phyloP scores from a whole-genome alignment of 352 stramenopile genomes.

The Globisporangium abappressorium region DNA sequence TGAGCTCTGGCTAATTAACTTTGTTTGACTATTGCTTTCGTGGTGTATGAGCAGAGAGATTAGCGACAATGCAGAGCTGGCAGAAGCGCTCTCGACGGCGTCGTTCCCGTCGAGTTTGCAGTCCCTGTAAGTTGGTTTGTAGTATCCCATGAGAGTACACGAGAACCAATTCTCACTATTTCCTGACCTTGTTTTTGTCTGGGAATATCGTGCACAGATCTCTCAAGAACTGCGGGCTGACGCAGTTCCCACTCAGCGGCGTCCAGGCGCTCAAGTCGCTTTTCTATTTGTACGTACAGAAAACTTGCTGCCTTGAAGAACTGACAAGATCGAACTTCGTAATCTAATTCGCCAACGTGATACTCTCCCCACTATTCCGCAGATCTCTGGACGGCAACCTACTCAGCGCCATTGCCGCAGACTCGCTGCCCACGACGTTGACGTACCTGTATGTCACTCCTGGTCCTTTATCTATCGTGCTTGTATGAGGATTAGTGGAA shows the following conservation, averaged over 20 bases:
- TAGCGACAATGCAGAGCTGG: constrained; percentile 1
- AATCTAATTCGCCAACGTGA: background rate
- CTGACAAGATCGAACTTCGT: background rate
- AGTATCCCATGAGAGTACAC: background rate
- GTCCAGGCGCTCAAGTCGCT: constrained; percentile 1
- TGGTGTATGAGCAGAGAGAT: background rate
- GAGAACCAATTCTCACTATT: background rate
- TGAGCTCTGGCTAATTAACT: background rate
- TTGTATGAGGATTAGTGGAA: background rate
- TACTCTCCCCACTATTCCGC: background rate
- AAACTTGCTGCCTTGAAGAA: background rate
- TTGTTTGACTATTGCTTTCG: background rate
- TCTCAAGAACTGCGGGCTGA: constrained; percentile 5
- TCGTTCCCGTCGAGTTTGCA: background rate
- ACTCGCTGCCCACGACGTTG: constrained; percentile 3
- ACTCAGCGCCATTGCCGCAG: background rate
- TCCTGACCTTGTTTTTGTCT: background rate
- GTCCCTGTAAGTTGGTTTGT: constrained; percentile 2
- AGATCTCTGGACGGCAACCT: constrained; percentile 6
- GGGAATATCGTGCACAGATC: background rate
- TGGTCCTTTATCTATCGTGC: background rate
- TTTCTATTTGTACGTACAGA: constrained; percentile 2
- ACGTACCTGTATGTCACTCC: constrained; percentile 4
- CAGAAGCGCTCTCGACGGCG: background rate
- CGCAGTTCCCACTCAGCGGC: constrained; percentile 2